A percentile compares a stretch with the other conserved stretches of the same genome.
These are phyloP conservation scores for Mycena sanguinolenta DNA, from an alignment of 768 basidiomycete genomes.

Conservation along the genomic window DNA sequence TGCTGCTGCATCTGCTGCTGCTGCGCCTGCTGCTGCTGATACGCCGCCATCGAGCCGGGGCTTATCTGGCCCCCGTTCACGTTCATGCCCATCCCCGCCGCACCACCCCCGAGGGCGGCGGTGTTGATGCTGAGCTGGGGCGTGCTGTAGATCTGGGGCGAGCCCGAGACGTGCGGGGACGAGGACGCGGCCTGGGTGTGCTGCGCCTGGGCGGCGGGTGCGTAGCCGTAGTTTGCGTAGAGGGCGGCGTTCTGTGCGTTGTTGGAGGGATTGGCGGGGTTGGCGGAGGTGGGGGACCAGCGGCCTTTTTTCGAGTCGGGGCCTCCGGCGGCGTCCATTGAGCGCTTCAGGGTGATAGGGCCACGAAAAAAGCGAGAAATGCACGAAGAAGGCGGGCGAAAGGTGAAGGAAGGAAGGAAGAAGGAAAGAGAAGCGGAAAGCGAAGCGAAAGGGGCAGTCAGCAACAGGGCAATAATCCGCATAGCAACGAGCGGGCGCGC, in stretches of 20 bases:
- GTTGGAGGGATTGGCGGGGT: constrained; percentile 36
- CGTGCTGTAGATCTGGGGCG: constrained; percentile 83
- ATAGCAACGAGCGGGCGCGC: constrained; percentile 37
- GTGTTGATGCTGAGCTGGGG: constrained; percentile 78
- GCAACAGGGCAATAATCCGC: neutral
- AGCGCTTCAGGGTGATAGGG: constrained; percentile 68
- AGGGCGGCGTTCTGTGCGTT: constrained; percentile 63
- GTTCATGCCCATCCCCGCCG: too few relatives aligned
- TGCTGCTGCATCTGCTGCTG: constrained; percentile 56
- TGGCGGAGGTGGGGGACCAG: constrained; percentile 80
- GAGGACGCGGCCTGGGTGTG: constrained; percentile 68
- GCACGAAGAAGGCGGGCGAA: neutral
- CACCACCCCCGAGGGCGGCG: too few relatives aligned
- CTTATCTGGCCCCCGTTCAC: constrained; percentile 67
- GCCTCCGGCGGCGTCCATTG: constrained; percentile 86
- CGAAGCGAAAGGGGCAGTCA: constrained; percentile 5
- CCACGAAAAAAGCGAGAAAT: too few relatives aligned
- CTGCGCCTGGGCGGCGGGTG: constrained; percentile 79
- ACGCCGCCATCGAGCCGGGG: constrained; percentile 73
- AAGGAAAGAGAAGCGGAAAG: constrained; percentile 22
- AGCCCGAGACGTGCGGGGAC: too few relatives aligned
- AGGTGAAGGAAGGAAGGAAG: constrained; percentile 5
- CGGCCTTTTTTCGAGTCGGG: constrained; percentile 92
- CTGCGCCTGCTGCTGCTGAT: constrained; percentile 57
- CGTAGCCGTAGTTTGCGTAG: constrained; percentile 91